These are phyloP conservation scores for Aspergillus avenaceus DNA, from an alignment of 495 filamentous ascomycete genomes.

Conservation along the genomic window DNA sequence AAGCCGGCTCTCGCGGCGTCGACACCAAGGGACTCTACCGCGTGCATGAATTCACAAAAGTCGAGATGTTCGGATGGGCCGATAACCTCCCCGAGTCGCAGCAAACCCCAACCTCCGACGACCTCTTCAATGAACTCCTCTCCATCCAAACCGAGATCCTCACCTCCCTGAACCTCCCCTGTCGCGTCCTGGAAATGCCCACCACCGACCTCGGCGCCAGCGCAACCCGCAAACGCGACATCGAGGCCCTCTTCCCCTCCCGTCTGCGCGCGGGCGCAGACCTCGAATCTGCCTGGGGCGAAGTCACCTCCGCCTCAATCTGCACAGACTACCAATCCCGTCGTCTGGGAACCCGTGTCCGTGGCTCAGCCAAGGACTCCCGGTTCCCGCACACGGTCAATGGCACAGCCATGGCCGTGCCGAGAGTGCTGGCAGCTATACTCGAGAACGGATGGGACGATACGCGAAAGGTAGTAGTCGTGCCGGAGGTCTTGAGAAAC, in stretches of 20 bases:
- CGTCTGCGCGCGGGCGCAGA: slow-evolving; percentile 43
- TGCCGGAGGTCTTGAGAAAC: slow-evolving; percentile 71
- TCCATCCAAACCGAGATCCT: slow-evolving; percentile 82
- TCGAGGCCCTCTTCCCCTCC: slow-evolving; percentile 91
- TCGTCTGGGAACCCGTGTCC: slow-evolving; percentile 68
- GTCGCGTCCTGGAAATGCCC: slow-evolving; percentile 90
- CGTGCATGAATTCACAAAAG: slow-evolving; percentile 99
- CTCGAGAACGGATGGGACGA: slow-evolving; percentile 91
- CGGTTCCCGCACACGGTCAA: slow-evolving; percentile 84
- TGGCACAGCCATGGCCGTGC: slow-evolving; percentile 89
- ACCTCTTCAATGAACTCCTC: slow-evolving; percentile 78
- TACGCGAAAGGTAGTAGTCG: slow-evolving; percentile 52
- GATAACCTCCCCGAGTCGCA: slow-evolving; percentile 37
- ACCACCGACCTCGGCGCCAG: slow-evolving; percentile 80
- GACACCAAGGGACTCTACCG: slow-evolving; percentile 94
- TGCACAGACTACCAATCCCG: slow-evolving; percentile 94
- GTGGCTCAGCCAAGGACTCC: slow-evolving; percentile 36
- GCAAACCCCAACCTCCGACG: slow-evolving; percentile 29
- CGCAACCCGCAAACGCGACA: slow-evolving; percentile 81
- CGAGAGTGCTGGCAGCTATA: slow-evolving; percentile 83
- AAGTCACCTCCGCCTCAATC: slow-evolving; percentile 84
- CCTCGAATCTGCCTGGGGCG: slow-evolving; percentile 81
- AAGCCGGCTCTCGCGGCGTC: slow-evolving; percentile 82
- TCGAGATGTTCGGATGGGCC: slow-evolving; percentile 91
- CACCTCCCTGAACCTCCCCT: slow-evolving; percentile 69